Base-by-base conservation (phyloP, 169 alveolate genomes). In the Cryptosporidium meleagridis region DNA sequence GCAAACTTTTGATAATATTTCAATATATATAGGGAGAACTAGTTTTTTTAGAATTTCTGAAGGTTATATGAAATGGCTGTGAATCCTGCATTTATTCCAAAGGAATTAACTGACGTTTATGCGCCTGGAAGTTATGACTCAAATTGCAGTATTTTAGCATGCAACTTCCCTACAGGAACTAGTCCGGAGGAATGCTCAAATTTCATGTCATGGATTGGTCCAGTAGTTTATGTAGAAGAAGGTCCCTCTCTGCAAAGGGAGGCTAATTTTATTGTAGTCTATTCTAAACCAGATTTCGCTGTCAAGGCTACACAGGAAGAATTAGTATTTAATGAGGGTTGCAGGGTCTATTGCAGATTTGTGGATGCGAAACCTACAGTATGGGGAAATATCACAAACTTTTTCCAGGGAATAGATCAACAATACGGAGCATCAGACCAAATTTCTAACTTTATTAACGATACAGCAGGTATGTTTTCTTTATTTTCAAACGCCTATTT, bases 111-210 rank as follows among this genome's bases (percentile, higher is more conserved):
- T 1, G 67, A 80, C 0, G 67, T 80, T 14, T 80, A 62, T 51
- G 89, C 89, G 2, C 89, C 89, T 5, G 89, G 45, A 26, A 26
- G 4, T 31, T 67, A 80, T 65, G 89, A 80, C 45, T 7, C 89
- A 21, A 65, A 67, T 29, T 44, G 69, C 31, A 41, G 80, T 14
- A 70, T 92, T 69, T 65, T 92, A 55, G 85, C 91, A 33, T 92
- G 94, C 61, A 92, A 92, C 53, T 92, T 92, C 55, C 94, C 94
- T 5, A 85, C 93, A 7, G 91, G 92, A 31, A 55, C 91, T n/a
- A 53, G 70, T 12, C 55, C 86, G 4, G 80, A 71, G 35, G 85
- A 85, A 33, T 84, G 85, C 53, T 69, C 91, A 26, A 85, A 84
- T 68, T 92, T 75, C 62, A 52, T 85, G 71, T 53, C 94, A 23